Percentiles rank a stretch among this genome's conserved stretches.
phyloP scores from a whole-genome alignment of 176 grass and related monocot species.

The Avena atlantica region DNA sequence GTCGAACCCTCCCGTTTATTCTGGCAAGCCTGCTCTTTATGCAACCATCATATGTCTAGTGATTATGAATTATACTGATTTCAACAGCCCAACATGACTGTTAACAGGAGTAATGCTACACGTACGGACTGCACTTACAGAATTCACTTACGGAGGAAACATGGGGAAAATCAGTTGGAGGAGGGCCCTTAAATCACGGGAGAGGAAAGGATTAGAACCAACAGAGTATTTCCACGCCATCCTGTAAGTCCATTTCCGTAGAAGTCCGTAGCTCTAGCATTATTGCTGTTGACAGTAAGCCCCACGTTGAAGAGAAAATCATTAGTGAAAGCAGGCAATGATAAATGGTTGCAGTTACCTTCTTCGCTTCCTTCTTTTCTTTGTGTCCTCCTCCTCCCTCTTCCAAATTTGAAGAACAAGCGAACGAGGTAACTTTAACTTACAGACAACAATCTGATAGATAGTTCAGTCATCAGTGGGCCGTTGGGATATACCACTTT shows the following conservation, averaged over 20 bases:
- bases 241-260: no score
- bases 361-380: no score
- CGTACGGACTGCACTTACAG: no score
- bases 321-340: not conserved
- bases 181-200: no score
- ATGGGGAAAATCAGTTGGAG: no score
- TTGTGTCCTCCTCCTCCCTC: slow-evolving; percentile 58
- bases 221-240: no score
- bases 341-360: slow-evolving; percentile 49
- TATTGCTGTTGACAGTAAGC: slow-evolving; percentile 8
- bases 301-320: not conserved
- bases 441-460: not conserved
- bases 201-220: no score
- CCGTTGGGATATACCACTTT: not conserved
- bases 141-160: no score
- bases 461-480: not conserved
- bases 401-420: slow-evolving; percentile 65
- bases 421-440: not conserved
- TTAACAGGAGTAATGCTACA: no score
- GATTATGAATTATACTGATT: slow-evolving; percentile 35
- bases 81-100: not conserved
- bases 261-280: no score
- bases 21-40: slow-evolving; percentile 69
- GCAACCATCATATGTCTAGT: slow-evolving; percentile 20
- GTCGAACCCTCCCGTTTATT: slow-evolving; percentile 70